Evolutionary conservation across 345 rosid species (phyloP).

Genomic region (Eucalyptus pumila): DNA sequence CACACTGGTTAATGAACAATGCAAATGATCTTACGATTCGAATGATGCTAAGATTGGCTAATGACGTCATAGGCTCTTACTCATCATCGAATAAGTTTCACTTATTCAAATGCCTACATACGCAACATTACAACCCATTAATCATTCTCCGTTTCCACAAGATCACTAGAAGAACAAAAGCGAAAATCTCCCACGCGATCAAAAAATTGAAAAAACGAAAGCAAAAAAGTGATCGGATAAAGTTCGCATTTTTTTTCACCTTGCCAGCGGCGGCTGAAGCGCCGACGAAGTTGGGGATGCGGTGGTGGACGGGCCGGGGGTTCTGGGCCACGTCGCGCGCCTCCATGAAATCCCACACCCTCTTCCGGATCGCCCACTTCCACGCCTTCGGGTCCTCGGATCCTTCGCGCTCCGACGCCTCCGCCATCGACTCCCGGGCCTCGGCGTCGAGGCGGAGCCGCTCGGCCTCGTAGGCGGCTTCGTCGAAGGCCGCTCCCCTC

Average conservation of each 20-base stretch:
- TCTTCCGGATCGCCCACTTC: slow-evolving; percentile 82
- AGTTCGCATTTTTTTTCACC: slow-evolving; percentile 8
- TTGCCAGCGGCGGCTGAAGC: slow-evolving; percentile 60
- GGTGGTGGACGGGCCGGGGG: slow-evolving; percentile 87
- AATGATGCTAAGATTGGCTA: background rate
- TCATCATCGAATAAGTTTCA: background rate
- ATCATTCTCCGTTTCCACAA: background rate
- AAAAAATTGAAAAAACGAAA: background rate
- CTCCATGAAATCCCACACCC: slow-evolving; percentile 88
- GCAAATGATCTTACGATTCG: background rate
- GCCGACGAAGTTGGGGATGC: slow-evolving; percentile 89
- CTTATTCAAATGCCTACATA: background rate
- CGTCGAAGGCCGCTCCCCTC: slow-evolving; percentile 21
- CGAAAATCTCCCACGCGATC: background rate
- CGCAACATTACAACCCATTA: background rate
- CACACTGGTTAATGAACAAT: background rate
- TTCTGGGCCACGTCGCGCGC: slow-evolving; percentile 51
- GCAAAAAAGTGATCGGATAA: background rate
- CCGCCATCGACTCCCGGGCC: slow-evolving; percentile 62
- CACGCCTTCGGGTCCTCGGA: slow-evolving; percentile 63
- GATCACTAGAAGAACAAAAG: background rate
- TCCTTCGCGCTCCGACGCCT: slow-evolving; percentile 28
- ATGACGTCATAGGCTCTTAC: background rate
- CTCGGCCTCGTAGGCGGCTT: slow-evolving; percentile 51
- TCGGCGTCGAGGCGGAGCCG: slow-evolving; percentile 52